phyloP scores from a whole-genome alignment of 495 filamentous ascomycete genomes.

The Neurospora sp. region DNA sequence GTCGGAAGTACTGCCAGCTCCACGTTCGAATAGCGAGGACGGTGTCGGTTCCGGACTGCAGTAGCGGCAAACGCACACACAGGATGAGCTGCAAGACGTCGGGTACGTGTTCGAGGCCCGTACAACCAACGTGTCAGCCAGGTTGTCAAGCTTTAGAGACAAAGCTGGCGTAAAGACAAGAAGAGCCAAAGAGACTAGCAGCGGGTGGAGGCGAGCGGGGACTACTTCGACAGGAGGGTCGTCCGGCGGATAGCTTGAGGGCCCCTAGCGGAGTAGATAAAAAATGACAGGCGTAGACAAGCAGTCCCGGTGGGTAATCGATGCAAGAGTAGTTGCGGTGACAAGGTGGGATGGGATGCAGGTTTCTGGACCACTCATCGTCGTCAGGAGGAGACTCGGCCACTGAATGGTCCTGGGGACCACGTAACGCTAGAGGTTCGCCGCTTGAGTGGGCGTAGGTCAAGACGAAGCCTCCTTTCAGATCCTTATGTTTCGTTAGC shows the following conservation, averaged over 20 bases:
- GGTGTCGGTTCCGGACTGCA: constrained; percentile 1
- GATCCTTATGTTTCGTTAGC: constrained; percentile 7
- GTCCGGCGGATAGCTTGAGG: constrained; percentile 11
- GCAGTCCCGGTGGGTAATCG: constrained; percentile 18
- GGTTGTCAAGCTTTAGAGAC: neutral
- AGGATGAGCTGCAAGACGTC: constrained; percentile 5
- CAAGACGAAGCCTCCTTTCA: constrained; percentile 15
- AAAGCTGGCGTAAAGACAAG: neutral
- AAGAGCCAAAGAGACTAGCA: constrained; percentile 8
- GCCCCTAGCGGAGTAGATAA: constrained; percentile 19
- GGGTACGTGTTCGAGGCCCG: constrained; percentile 13
- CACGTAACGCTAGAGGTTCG: constrained; percentile 16
- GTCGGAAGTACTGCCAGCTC: constrained; percentile 1
- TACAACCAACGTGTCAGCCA: constrained; percentile 9
- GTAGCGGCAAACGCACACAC: neutral
- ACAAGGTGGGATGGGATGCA: constrained; percentile 26
- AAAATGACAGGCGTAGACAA: constrained; percentile 18
- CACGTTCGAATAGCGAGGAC: constrained; percentile 3
- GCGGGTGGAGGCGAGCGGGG: neutral
- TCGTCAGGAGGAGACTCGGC: constrained; percentile 22
- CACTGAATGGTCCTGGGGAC: constrained; percentile 29
- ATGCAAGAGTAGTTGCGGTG: constrained; percentile 21
- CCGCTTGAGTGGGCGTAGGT: constrained; percentile 19
- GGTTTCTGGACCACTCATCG: constrained; percentile 31
- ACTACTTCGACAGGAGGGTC: constrained; percentile 9